Conservation (phyloP, 139 green algal species). For the Haematococcus lacustris region DNA sequence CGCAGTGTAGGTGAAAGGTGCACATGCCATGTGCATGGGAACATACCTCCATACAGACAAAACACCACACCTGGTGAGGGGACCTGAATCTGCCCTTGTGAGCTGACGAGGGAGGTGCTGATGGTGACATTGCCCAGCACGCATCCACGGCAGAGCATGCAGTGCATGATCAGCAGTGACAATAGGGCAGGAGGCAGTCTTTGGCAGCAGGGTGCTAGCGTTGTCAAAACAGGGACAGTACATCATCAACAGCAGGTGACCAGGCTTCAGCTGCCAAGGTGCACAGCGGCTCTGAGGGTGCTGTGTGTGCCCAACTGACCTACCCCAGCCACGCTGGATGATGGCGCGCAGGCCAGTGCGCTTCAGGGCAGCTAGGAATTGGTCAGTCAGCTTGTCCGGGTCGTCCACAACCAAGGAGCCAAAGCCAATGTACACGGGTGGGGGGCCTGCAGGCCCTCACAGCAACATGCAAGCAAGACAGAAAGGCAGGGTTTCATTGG, state of each 20-base stretch:
- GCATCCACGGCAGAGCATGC: not conserved
- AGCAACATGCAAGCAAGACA: not conserved
- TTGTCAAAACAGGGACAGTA: not conserved
- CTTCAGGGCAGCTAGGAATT: constrained; percentile 8
- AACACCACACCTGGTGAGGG: too few relatives aligned
- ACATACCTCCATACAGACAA: too few relatives aligned
- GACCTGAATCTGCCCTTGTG: too few relatives aligned
- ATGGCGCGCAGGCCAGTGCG: constrained; percentile 16
- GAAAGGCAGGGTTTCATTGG: not conserved
- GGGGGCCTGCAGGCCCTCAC: constrained; percentile 8
- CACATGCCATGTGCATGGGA: too few relatives aligned
- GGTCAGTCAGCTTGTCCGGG: constrained; percentile 11
- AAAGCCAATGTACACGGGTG: constrained; percentile 61
- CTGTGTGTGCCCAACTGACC: not conserved
- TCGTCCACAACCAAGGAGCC: constrained; percentile 20
- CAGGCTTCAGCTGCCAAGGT: not conserved
- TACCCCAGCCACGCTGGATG: constrained; percentile 19
- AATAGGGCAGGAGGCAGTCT: not conserved
- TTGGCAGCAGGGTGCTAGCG: not conserved
- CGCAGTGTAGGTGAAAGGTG: too few relatives aligned
- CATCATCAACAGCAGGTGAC: not conserved
- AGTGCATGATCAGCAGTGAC: not conserved
- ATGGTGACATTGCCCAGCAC: too few relatives aligned
- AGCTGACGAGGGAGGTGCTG: too few relatives aligned
- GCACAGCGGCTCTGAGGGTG: not conserved